Evolutionary conservation across 257 asterid species (phyloP), one percentile per base, ranked within the genome.

Genomic region (Capsicum chinense): DNA sequence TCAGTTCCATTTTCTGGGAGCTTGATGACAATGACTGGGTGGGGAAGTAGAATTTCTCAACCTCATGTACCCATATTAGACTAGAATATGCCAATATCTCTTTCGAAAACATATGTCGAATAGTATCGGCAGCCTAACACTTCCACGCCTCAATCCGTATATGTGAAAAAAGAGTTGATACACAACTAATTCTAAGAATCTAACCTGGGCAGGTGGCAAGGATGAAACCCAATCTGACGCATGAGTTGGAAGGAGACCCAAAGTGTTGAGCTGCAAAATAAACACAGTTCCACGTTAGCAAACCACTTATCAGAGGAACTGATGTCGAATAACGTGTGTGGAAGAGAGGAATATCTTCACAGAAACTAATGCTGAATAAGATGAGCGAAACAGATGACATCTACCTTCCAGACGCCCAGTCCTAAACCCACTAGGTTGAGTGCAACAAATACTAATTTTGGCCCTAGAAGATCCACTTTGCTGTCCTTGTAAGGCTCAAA

Each of bases 171-270:
- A 56, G 3, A 54, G 82, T 54, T 14, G 7, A 33, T 7, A 78
- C 9, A 56, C 42, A 54, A 78, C 33, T 14, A 78, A 78, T 33
- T 78, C 15, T 6, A 83, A 87, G 16, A 56, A 60, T 15, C 85
- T 39, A 85, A 96, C 98, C 99, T 97, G 99, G 82, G 98, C 94
- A 42, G 99, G 99, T 85, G 99, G 94, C 87, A 97, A 88, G 84
- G 99, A 97, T 78, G 99, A 97, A 79, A 97, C 99, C 99, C 99
- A 97, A 50, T 97, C 99, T 2, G 99, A 97, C 57, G 94, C 89
- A 83, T 97, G 99, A 59, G 99, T 97, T 83, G 99, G 99, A 85
- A 95, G 99, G 92, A 97, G 98, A 50, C 99, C 99, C 79, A 97
- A 87, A 0, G 97, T 93, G 86, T 95, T 93, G 71, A 97, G 99